phyloP scores from a whole-genome alignment of 306 rosid genomes.

The Pyrus communis region DNA sequence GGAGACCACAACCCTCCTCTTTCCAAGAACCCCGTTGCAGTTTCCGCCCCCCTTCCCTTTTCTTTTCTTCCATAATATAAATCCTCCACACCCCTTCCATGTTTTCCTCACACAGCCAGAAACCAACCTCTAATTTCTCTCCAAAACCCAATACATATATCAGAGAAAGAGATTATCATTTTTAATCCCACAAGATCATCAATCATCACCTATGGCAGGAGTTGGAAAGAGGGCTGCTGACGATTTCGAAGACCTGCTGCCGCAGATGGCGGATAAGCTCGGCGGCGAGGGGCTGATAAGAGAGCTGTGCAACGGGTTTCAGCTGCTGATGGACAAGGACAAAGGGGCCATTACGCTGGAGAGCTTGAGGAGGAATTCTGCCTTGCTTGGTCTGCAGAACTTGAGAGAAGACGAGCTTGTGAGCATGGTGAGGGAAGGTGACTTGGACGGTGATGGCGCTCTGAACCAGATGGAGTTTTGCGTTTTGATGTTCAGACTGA shows the following conservation, averaged over 20 bases:
- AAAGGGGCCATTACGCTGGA: constrained; percentile 65
- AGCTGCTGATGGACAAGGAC: constrained; percentile 71
- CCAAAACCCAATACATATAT: background rate
- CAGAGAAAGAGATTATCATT: background rate
- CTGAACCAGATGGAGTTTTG: constrained; percentile 83
- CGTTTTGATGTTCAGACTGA: constrained; percentile 90
- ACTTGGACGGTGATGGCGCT: constrained; percentile 71
- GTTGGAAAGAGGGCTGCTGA: constrained; percentile 14
- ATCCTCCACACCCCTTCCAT: background rate
- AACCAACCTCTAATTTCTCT: background rate
- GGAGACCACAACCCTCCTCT: constrained; percentile 14
- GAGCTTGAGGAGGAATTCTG: constrained; percentile 56
- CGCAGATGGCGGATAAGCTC: constrained; percentile 63
- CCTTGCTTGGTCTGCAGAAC: constrained; percentile 52
- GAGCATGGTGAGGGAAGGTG: constrained; percentile 76
- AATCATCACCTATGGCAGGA: constrained; percentile 29
- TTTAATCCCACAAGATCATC: background rate
- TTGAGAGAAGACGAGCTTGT: constrained; percentile 70
- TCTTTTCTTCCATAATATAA: background rate
- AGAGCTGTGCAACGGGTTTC: constrained; percentile 84
- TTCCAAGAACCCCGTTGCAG: constrained; percentile 34
- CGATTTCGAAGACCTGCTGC: constrained; percentile 65
- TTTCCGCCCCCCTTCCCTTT: background rate
- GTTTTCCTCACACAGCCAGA: background rate
- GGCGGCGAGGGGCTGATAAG: constrained; percentile 79